Evolutionary conservation across 2,329 filamentous ascomycete genomes (phyloP).

Genomic region (Cyanodermella asteris): DNA sequence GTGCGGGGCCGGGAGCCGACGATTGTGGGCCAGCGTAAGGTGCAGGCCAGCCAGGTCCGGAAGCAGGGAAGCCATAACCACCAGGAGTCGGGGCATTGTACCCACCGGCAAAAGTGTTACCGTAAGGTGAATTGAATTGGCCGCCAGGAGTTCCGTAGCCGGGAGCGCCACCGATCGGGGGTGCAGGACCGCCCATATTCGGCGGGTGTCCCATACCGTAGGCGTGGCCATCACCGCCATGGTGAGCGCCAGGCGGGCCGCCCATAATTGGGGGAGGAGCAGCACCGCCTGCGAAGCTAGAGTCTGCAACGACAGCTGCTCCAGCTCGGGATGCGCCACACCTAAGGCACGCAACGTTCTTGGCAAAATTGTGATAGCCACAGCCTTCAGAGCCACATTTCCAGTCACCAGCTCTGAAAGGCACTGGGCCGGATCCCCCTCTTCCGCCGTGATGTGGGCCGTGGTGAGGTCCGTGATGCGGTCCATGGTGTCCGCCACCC

Average conservation of each 20-base stretch:
- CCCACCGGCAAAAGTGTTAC: conserved; percentile 72
- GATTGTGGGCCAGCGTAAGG: conserved; percentile 63
- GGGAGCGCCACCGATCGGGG: conserved; percentile 46
- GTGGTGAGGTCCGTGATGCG: too few relatives aligned
- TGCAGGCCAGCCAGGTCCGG: conserved; percentile 45
- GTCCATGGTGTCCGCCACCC: conserved; percentile 8
- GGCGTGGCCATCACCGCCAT: too few relatives aligned
- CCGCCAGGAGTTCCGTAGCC: conserved; percentile 35
- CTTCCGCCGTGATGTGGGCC: conserved; percentile 40
- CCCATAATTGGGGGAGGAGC: conserved; percentile 72
- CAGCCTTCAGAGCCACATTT: conserved; percentile 96
- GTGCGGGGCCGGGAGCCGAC: too few relatives aligned
- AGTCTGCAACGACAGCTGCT: conserved; percentile 84
- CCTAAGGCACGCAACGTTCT: conserved; percentile 93
- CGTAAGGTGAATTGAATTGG: conserved; percentile 71
- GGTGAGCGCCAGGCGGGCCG: conserved; percentile 56
- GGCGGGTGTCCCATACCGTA: too few relatives aligned
- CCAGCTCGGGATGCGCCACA: conserved; percentile 88
- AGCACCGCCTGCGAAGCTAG: conserved; percentile 78
- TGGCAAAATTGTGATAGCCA: conserved; percentile 97
- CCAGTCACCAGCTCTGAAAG: conserved; percentile 97
- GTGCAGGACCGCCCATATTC: conserved; percentile 51
- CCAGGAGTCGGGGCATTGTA: conserved; percentile 53
- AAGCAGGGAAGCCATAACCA: conserved; percentile 63
- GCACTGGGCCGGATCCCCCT: conserved; percentile 61